Evolutionary conservation across 768 basidiomycete genomes (phyloP), one percentile per base, ranked within the genome.

Genomic region (Calocybe cyanea): DNA sequence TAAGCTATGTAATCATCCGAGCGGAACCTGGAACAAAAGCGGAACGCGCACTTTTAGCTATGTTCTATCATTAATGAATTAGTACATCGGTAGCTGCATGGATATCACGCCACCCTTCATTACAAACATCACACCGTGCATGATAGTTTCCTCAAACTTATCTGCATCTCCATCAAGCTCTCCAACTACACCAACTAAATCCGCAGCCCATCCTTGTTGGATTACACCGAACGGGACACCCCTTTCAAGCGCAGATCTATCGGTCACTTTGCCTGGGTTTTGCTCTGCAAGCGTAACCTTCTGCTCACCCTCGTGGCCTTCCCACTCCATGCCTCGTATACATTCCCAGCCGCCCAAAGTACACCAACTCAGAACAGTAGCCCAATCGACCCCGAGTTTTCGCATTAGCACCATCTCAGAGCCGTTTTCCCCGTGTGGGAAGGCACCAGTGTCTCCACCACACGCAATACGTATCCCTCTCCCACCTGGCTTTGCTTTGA

Each of bases 381-480:
- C 59, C 75, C 76, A 78, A 19, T 65, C 61, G 17, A 77, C 80
- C 1, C 82, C 81, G 1, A 80, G 64, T 20, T 60, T 55, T 11
- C 75, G 73, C 84, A 84, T 83, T 20, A 83, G 58, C 53, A 72
- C 64, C 69, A 85, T 65, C 67, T 85, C 83, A 33, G 76, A 60
- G 20, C 76, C 71, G 54, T 85, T 85, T 50, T 42, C 41, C 0
- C 81, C 82, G 55, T 83, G 83, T 14, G 73, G 53, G 58, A 84
- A 85, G 2, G 74, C 72, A 7, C 81, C 83, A 2, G 82, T 85
- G 59, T 85, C 80, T 1, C 82, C 80, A 6, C 82, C 81, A 55
- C 77, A 78, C 6, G 79, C 79, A 41, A 85, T 69, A 5, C 53
- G 43, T 14, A 60, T 50, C 7, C 51, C 48, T 8, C 39, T 38